These are phyloP conservation scores for Fusarium agapanthi DNA, from an alignment of 2,329 filamentous ascomycete species.

Conservation along the genomic window DNA sequence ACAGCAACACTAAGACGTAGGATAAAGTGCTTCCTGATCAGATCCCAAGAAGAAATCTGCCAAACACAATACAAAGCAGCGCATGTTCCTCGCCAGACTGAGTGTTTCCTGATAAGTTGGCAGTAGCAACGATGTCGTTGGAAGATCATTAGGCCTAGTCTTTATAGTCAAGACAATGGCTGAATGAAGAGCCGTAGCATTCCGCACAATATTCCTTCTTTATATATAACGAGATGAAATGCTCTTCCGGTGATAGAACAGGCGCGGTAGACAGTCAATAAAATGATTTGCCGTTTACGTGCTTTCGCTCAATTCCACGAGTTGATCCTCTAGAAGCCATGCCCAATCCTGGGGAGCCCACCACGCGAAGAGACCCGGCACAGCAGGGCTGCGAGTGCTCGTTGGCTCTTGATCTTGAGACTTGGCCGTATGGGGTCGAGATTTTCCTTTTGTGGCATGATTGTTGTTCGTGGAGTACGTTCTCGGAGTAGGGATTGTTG, in stretches of 20 bases:
- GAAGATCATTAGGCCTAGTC: background rate
- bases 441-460: background rate
- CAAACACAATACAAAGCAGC: background rate
- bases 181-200: rapidly evolving
- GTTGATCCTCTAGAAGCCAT: background rate
- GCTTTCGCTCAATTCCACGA: background rate
- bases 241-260: background rate
- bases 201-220: background rate
- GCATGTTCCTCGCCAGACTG: background rate
- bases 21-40: background rate
- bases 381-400: background rate
- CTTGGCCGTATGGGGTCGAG: background rate
- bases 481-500: background rate
- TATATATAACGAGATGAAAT: background rate
- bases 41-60: background rate
- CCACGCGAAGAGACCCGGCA: background rate
- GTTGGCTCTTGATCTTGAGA: background rate
- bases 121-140: background rate
- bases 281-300: background rate
- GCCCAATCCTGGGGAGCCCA: background rate
- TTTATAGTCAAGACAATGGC: background rate
- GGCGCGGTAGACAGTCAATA: background rate
- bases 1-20: background rate
- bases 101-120: background rate
- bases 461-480: background rate